These are phyloP conservation scores for Mycena leptocephala DNA, from an alignment of 768 basidiomycete genomes.

Conservation along the genomic window DNA sequence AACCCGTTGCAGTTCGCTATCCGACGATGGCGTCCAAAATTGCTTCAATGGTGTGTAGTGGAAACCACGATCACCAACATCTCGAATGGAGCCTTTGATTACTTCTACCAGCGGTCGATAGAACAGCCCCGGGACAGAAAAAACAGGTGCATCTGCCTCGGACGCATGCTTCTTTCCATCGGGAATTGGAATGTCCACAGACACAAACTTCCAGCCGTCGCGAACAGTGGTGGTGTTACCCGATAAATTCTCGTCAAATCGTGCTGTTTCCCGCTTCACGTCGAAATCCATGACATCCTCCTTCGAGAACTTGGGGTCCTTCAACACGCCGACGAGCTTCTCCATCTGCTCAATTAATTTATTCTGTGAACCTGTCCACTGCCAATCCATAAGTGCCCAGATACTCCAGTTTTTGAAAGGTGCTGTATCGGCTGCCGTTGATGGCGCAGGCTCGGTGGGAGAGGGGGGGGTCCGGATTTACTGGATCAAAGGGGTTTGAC, in stretches of 20 bases:
- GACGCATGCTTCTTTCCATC: conserved; percentile 14
- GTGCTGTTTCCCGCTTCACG: neutral
- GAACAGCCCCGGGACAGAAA: conserved; percentile 34
- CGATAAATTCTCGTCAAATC: neutral
- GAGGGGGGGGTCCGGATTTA: neutral
- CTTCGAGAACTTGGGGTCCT: neutral
- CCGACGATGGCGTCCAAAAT: conserved; percentile 5
- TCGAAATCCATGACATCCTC: neutral
- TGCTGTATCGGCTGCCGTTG: neutral
- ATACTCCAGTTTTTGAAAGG: conserved; percentile 36
- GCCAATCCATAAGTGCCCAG: conserved; percentile 37
- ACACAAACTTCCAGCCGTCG: neutral
- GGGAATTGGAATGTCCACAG: neutral
- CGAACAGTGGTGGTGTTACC: neutral
- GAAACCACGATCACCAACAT: conserved; percentile 10
- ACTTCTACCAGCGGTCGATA: conserved; percentile 34
- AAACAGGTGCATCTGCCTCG: conserved; percentile 24
- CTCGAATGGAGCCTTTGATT: conserved; percentile 28
- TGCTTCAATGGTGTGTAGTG: conserved; percentile 38
- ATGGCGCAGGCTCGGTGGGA: neutral
- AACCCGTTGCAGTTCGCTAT: conserved; percentile 4
- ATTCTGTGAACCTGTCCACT: conserved; percentile 24
- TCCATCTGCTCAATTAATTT: neutral
- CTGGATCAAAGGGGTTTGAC: neutral
- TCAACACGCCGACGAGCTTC: conserved; percentile 26